Evolutionary conservation across 306 rosid species (phyloP).

Genomic region (Lagenaria siceraria): DNA sequence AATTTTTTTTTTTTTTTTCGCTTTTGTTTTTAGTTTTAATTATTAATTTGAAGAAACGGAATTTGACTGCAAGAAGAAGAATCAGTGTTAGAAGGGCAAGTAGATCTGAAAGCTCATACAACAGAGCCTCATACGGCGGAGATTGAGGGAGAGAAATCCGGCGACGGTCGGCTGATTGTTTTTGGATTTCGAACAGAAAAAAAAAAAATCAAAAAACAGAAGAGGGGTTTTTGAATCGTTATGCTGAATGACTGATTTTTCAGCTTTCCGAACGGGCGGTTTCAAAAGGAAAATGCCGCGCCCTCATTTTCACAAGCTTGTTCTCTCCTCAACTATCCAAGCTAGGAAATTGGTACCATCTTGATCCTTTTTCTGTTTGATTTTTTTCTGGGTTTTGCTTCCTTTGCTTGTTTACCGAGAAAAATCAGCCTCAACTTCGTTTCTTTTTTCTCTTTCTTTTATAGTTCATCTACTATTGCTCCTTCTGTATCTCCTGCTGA

Average conservation of each 20-base stretch:
- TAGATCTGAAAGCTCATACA: conserved; percentile 34
- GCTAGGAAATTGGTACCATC: conserved; percentile 61
- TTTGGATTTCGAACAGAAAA: neutral
- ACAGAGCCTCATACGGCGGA: neutral
- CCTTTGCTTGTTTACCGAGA: neutral
- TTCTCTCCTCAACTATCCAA: conserved; percentile 53
- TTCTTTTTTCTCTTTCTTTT: neutral
- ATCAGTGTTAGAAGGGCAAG: conserved; percentile 14
- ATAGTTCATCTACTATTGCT: neutral
- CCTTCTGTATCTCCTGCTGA: neutral
- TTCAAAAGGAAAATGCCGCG: conserved; percentile 39
- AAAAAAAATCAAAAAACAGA: too few relatives aligned
- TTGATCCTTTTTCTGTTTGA: neutral
- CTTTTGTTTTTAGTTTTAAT: neutral
- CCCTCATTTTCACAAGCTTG: conserved; percentile 75
- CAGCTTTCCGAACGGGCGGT: conserved; percentile 10
- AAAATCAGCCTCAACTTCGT: neutral
- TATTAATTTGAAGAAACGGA: conserved; percentile 19
- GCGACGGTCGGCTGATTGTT: neutral
- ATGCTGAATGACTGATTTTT: conserved; percentile 10
- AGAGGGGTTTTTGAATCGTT: neutral
- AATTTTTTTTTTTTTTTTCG: neutral
- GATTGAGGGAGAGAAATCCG: conserved; percentile 10
- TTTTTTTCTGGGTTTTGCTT: conserved; percentile 6
- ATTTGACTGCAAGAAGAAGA: conserved; percentile 45